These are phyloP conservation scores for Phytophthora cactorum DNA, from an alignment of 352 stramenopile genomes.

Conservation along the genomic window DNA sequence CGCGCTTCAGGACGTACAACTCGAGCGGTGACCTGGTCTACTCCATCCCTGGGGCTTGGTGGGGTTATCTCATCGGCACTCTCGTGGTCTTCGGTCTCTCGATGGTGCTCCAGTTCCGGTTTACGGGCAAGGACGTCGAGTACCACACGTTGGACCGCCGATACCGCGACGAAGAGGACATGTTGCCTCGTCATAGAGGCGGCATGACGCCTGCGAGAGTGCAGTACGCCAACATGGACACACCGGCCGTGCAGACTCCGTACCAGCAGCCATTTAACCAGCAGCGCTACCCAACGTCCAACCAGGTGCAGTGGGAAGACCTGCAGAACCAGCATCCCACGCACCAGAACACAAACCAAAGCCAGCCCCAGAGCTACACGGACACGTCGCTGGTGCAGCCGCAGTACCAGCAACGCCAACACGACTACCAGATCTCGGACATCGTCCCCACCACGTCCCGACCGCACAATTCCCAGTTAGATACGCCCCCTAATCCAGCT, in stretches of 20 bases:
- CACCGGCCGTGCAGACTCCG: constrained; percentile 18
- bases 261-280: constrained; percentile 22
- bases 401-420: constrained; percentile 38
- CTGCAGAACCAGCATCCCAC: constrained; percentile 18
- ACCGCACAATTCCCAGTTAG: constrained; percentile 7
- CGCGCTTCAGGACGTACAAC: constrained; percentile 38
- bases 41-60: constrained; percentile 61
- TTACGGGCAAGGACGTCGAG: constrained; percentile 48
- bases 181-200: constrained; percentile 13
- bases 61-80: constrained; percentile 61
- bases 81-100: constrained; percentile 59
- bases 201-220: constrained; percentile 26
- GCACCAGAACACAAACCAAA: background rate
- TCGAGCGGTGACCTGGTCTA: constrained; percentile 41
- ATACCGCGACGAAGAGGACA: constrained; percentile 15
- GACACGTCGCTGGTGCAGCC: constrained; percentile 32
- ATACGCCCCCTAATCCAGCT: constrained; percentile 14
- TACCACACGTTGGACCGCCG: constrained; percentile 37
- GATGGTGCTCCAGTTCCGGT: constrained; percentile 52
- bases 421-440: constrained; percentile 42
- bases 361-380: constrained; percentile 18
- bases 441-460: constrained; percentile 22
- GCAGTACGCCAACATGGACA: constrained; percentile 32
- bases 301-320: constrained; percentile 39
- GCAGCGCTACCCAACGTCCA: constrained; percentile 31